Evolutionary conservation across 192 early-diverging fungal genomes (phyloP).

Genomic region (Physocladia obscura): DNA sequence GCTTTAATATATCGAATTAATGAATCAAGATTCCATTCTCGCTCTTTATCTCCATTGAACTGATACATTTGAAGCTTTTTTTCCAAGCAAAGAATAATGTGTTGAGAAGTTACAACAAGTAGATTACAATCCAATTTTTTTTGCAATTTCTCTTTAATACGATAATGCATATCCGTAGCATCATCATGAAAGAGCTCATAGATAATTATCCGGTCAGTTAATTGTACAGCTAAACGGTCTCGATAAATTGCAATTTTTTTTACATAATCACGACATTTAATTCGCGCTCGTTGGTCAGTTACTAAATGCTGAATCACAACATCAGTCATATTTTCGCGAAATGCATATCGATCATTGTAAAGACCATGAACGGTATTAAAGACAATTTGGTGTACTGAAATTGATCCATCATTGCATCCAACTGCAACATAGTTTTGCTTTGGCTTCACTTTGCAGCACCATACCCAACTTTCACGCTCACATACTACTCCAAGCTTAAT

Average conservation of each 20-base stretch:
- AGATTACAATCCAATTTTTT: slow-evolving; percentile 60
- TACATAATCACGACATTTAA: slow-evolving; percentile 62
- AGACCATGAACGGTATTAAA: slow-evolving; percentile 61
- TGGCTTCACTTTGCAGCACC: slow-evolving; percentile 53
- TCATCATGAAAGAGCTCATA: slow-evolving; percentile 62
- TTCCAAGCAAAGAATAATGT: slow-evolving; percentile 57
- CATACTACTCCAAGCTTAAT: slow-evolving; percentile 49
- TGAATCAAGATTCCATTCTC: slow-evolving; percentile 57
- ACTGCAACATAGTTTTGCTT: slow-evolving; percentile 52
- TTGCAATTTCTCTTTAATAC: slow-evolving; percentile 58
- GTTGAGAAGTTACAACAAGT: slow-evolving; percentile 55
- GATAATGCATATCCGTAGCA: slow-evolving; percentile 58
- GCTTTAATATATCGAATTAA: slow-evolving; percentile 59
- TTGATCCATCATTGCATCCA: slow-evolving; percentile 56
- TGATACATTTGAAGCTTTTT: slow-evolving; percentile 52
- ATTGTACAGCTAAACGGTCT: slow-evolving; percentile 58
- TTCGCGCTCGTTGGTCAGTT: slow-evolving; percentile 50
- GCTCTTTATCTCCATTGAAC: slow-evolving; percentile 54
- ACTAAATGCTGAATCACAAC: slow-evolving; percentile 61
- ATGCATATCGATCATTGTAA: slow-evolving; percentile 61
- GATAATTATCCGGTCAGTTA: slow-evolving; percentile 55
- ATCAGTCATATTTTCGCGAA: slow-evolving; percentile 60
- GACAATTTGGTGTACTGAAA: slow-evolving; percentile 50
- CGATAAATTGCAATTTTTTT: slow-evolving; percentile 60
- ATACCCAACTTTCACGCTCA: slow-evolving; percentile 51